Percentiles rank a stretch among this genome's conserved stretches.
phyloP scores from a whole-genome alignment of 225 moss, liverwort and hornwort species.

The Marchantia paleacea region DNA sequence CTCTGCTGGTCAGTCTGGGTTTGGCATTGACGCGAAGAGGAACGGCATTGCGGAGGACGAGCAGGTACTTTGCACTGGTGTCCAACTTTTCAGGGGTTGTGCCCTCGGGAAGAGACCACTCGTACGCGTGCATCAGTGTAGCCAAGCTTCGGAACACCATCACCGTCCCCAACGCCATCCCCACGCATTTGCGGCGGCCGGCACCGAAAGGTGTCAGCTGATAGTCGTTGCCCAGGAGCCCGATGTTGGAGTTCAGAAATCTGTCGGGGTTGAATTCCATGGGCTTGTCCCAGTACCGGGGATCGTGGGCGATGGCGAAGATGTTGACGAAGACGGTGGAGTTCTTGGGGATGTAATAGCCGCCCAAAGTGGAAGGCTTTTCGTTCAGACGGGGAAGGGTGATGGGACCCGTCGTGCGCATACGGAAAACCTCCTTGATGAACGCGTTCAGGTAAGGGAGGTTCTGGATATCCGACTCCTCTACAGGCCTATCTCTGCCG shows the following conservation, averaged over 20 bases:
- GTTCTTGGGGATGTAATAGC: constrained; percentile 41
- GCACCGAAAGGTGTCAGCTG: constrained; percentile 56
- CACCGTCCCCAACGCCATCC: constrained; percentile 51
- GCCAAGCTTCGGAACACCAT: constrained; percentile 44
- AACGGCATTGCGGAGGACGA: constrained; percentile 31
- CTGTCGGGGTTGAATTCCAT: constrained; percentile 33
- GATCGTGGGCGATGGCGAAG: constrained; percentile 24
- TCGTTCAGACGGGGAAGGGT: constrained; percentile 45
- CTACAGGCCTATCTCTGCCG: constrained; percentile 39
- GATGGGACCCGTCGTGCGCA: constrained; percentile 41
- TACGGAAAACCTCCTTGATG: constrained; percentile 51
- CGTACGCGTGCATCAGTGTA: constrained; percentile 39
- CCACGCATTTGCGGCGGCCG: constrained; percentile 73
- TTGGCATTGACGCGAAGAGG: constrained; percentile 30
- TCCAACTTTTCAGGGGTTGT: constrained; percentile 31
- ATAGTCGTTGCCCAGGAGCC: constrained; percentile 35
- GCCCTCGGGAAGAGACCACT: constrained; percentile 35
- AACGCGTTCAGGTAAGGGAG: constrained; percentile 43
- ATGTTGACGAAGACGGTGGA: constrained; percentile 28
- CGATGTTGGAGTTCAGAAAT: constrained; percentile 22
- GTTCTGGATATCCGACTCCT: constrained; percentile 40
- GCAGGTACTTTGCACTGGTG: constrained; percentile 25
- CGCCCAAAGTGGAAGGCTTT: constrained; percentile 30
- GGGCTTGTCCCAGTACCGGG: constrained; percentile 28
- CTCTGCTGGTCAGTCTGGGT: constrained; percentile 14